Evolutionary conservation across 202 grass and related monocot genomes (phyloP).

Genomic region (Dendrocalamus latiflorus): DNA sequence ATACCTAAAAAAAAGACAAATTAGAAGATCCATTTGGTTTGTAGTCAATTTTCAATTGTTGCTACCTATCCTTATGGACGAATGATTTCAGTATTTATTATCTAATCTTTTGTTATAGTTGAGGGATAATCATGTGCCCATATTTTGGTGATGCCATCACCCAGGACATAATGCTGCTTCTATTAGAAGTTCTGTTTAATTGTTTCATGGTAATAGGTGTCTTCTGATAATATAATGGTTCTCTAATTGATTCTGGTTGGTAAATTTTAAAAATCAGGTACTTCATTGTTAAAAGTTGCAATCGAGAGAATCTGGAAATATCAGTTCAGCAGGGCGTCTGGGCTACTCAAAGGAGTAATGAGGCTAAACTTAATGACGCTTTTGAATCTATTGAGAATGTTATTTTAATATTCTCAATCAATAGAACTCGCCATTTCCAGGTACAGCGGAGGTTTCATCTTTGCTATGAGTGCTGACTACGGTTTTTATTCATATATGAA

Average conservation of each 20-base stretch:
- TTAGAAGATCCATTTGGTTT: background rate
- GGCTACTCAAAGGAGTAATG: constrained; percentile 99
- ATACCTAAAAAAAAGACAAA: background rate
- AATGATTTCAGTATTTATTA: constrained; percentile 19
- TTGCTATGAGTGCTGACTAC: constrained; percentile 8
- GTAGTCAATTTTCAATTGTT: background rate
- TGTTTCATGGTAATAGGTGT: constrained; percentile 9
- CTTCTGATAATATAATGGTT: constrained; percentile 5
- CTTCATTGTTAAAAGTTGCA: constrained; percentile 99
- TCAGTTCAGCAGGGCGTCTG: constrained; percentile 95
- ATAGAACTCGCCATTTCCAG: constrained; percentile 94
- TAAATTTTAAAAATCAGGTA: constrained; percentile 70
- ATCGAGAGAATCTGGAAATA: constrained; percentile 95
- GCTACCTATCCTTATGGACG: background rate
- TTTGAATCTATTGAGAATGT: constrained; percentile 98
- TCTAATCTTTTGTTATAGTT: background rate
- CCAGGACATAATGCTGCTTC: background rate
- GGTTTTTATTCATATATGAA: background rate
- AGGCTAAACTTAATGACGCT: constrained; percentile 97
- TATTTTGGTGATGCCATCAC: background rate
- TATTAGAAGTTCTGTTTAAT: constrained; percentile 21
- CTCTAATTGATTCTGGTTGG: constrained; percentile 41
- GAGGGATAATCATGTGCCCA: background rate
- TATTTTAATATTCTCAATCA: constrained; percentile 98
- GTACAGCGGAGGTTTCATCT: constrained; percentile 36